Evolutionary conservation across 768 basidiomycete genomes (phyloP).

Genomic region (Lactifluus hygrophoroides): DNA sequence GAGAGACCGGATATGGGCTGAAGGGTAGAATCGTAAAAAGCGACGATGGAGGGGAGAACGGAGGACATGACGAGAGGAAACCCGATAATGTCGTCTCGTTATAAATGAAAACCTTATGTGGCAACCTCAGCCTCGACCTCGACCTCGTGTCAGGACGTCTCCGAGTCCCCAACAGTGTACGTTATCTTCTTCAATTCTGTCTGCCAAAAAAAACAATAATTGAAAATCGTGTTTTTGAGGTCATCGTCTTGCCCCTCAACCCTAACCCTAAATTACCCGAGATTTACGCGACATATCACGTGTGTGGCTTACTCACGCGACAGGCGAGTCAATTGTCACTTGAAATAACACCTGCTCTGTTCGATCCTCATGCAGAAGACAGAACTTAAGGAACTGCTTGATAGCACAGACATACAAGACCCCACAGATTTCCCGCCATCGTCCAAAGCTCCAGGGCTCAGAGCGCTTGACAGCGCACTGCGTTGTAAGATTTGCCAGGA

Average conservation of each 20-base stretch:
- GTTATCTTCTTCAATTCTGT: too few relatives aligned
- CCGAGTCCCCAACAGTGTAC: too few relatives aligned
- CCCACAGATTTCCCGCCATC: conserved; percentile 30
- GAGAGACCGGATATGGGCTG: conserved; percentile 14
- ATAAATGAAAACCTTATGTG: neutral
- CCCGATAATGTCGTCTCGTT: too few relatives aligned
- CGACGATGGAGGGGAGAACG: conserved; percentile 9
- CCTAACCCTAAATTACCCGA: too few relatives aligned
- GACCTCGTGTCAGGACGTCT: too few relatives aligned
- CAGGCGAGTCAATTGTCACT: neutral
- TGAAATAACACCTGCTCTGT: neutral
- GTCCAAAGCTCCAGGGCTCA: conserved; percentile 24
- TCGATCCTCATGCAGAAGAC: conserved; percentile 9
- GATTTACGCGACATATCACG: neutral
- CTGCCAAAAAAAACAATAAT: too few relatives aligned
- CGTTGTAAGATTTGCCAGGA: conserved; percentile 37
- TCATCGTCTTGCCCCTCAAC: too few relatives aligned
- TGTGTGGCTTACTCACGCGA: neutral
- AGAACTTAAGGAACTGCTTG: conserved; percentile 9
- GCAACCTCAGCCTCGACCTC: neutral
- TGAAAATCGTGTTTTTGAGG: too few relatives aligned
- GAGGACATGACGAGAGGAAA: conserved; percentile 6
- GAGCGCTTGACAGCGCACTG: conserved; percentile 29
- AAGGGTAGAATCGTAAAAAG: conserved; percentile 18
- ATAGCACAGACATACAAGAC: conserved; percentile 21